Conservation (phyloP, 2,329 filamentous ascomycete genomes). For the Dactylellina parvicollis region DNA sequence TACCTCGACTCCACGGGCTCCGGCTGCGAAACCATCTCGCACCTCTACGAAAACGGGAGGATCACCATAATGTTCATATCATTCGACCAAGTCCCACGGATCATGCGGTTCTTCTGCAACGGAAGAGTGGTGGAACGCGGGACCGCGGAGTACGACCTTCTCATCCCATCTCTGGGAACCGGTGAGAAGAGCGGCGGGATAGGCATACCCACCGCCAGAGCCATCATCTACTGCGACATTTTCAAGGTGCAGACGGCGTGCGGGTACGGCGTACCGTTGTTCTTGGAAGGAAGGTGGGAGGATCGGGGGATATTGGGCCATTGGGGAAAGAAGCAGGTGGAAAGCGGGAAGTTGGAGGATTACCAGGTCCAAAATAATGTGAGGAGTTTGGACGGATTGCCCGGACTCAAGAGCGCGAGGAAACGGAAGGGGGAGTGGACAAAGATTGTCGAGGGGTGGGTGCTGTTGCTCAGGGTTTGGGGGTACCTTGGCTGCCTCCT, state of each 20-base stretch:
- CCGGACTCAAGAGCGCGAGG: constrained; percentile 68
- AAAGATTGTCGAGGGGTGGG: constrained; percentile 26
- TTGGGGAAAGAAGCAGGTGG: constrained; percentile 65
- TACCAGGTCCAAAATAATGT: constrained; percentile 70
- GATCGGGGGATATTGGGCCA: constrained; percentile 69
- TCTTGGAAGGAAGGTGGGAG: constrained; percentile 61
- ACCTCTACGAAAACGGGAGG: constrained; percentile 79
- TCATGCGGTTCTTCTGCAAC: constrained; percentile 72
- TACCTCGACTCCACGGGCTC: constrained; percentile 80
- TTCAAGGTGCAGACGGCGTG: constrained; percentile 75
- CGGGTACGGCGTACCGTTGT: constrained; percentile 70
- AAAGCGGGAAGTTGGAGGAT: constrained; percentile 65
- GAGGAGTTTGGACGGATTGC: constrained; percentile 69
- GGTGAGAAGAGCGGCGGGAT: constrained; percentile 56
- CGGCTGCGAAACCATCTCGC: constrained; percentile 78
- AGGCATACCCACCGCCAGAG: constrained; percentile 66
- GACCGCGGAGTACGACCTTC: constrained; percentile 64
- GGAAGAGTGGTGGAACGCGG: constrained; percentile 71
- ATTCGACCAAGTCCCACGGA: constrained; percentile 70
- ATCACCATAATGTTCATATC: constrained; percentile 79
- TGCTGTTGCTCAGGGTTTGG: constrained; percentile 25
- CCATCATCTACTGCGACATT: constrained; percentile 71
- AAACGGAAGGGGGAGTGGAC: constrained; percentile 65
- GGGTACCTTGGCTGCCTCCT: constrained; percentile 28
- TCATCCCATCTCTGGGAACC: constrained; percentile 64